Evolutionary conservation across 306 rosid genomes (phyloP), one percentile per base, ranked within the genome.

Genomic region (Inga oerstediana): DNA sequence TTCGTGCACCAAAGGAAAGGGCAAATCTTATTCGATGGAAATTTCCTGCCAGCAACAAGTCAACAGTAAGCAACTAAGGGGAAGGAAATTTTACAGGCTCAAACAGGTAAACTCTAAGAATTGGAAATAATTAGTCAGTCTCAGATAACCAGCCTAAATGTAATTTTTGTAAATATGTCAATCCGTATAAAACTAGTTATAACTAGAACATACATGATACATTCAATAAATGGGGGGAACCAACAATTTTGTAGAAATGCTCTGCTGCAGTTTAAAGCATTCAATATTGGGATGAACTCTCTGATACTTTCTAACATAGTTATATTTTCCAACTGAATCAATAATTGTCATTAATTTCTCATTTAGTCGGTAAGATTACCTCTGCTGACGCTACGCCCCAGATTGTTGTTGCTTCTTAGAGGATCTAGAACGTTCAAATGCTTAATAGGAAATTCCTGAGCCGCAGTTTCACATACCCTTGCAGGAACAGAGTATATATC

Each of bases 371-470:
- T 41, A 76, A 79, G 72, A 58, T 76, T 85, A 93, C 97, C 94
- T 85, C 46, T 72, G 79, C 75, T 81, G 82, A 93, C 91, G 34
- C 95, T 88, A 13, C 91, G 94, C 4, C 97, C 97, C 3, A 93
- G 86, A 81, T 93, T 93, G 89, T 91, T 93, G 71, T 89, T 79
- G 66, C 82, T 76, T 82, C 84, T 88, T 45, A 93, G 89, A 76
- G 97, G 95, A 90, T 93, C 95, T 85, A 91, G 43, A 32, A 93
- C 84, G 85, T 93, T 93, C 83, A 91, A n/a, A 82, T 4, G 44
- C 91, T 87, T 93, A 5, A 77, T 46, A 8, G 86, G 87, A 80
- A 93, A 91, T 79, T 88, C 89, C 56, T 48, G 83, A 62, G 39
- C 71, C 11, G 7, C 43, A 80, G 78, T 80, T 56, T 85, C 88